A percentile compares a stretch with the other conserved stretches of the same genome.
Conservation (phyloP, 495 filamentous ascomycete genomes). For the Talaromyces ruber region DNA sequence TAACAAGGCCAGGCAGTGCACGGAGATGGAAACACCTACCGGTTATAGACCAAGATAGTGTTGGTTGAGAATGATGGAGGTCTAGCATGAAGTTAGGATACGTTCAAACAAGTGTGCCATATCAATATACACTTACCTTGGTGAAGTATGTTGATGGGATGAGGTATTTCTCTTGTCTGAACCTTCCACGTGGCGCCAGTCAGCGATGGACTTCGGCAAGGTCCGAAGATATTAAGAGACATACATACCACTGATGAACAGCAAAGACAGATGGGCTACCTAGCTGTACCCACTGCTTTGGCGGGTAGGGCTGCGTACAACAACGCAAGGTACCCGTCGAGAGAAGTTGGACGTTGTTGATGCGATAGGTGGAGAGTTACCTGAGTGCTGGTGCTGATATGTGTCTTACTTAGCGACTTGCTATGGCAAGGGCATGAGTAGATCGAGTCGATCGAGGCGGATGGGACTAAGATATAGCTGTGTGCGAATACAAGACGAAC, state of each 20-base stretch:
- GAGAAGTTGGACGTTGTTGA: background rate
- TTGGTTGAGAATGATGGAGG: background rate
- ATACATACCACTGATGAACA: background rate
- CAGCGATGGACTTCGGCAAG: background rate
- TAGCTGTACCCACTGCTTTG: background rate
- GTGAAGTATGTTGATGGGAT: background rate
- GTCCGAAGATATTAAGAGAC: background rate
- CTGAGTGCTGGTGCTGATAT: background rate
- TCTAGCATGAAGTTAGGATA: background rate
- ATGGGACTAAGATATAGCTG: constrained; percentile 5
- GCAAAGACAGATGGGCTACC: background rate
- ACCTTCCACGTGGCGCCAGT: background rate
- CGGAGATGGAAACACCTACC: background rate
- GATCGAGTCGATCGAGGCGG: background rate
- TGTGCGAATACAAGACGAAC: constrained; percentile 7
- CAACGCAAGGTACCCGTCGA: constrained; percentile 7
- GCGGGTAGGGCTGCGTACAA: constrained; percentile 6
- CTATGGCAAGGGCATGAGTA: background rate
- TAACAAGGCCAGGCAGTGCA: background rate
- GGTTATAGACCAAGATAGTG: background rate
- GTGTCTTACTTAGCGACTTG: background rate
- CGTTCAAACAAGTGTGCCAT: background rate
- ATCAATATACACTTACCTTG: background rate
- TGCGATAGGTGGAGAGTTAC: background rate
- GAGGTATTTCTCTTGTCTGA: background rate